Base-by-base conservation (phyloP, 805 yeast species). In the Cyberlindnera suaveolens region DNA sequence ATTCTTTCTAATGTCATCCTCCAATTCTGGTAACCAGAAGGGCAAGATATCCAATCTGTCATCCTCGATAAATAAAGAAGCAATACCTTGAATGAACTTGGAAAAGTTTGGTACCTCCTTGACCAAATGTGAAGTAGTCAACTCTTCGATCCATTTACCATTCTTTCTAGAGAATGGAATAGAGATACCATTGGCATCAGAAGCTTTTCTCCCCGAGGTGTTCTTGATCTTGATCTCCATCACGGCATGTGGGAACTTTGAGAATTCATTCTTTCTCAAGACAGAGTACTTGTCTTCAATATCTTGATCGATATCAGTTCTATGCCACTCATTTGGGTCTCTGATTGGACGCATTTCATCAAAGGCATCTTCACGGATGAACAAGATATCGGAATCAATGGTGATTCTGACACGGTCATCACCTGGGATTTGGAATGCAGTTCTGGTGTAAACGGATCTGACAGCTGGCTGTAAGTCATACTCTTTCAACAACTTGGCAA, bases 381-480 rank as follows among this genome's bases (percentile, higher is more conserved):
- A 90, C 41, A 82, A 60, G 44, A 93, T 78, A 61, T 93, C 93
- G 14, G 95, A 83, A 65, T 91, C 98, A 50, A 91, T 86, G 36
- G 86, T 82, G 47, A 93, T 81, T 61, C 98, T 80, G 32, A 90
- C 83, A 58, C 91, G 78, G 62, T 90, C 95, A 62, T 93, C 98
- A 45, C 97, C 97, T 3, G 99, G 99, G 55, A 91, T 91, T 71
- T 91, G 97, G 71, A 93, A 91, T 3, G 98, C 98, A 6, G 96
- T 86, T 64, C 98, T 77, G 34, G 88, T 85, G 67, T 86, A 88
- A 31, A 82, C 77, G 10, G 96, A 77, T 67, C 98, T 80, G 61
- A 93, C 66, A 32, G 86, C 78, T 13, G 99, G 99, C 64, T 87
- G 85, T 50, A 91, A 71, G 47, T 78, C 74, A 53, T 80, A 72